phyloP scores from a whole-genome alignment of 1,284 basidiomycete species.

The Singerocomus inundabilis region DNA sequence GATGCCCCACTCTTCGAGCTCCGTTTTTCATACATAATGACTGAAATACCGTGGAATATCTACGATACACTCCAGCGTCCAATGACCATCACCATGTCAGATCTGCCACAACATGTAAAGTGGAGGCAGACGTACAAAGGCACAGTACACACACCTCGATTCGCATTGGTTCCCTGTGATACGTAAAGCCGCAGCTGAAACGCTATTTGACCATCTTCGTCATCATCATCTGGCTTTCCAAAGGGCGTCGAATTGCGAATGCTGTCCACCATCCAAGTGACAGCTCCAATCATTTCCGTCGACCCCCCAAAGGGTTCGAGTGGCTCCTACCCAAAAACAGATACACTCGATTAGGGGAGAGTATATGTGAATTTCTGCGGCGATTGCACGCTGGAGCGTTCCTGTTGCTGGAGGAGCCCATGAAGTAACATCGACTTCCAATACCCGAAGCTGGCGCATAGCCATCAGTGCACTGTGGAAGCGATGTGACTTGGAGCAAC shows the following conservation, averaged over 20 bases:
- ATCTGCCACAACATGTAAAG: conserved; percentile 20
- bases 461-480: conserved; percentile 29
- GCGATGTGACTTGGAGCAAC: conserved; percentile 24
- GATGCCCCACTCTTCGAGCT: conserved; percentile 22
- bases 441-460: conserved; percentile 27
- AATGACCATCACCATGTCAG: conserved; percentile 21
- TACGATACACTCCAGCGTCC: conserved; percentile 25
- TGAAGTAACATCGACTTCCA: conserved; percentile 30
- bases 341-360: conserved; percentile 29
- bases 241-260: conserved; percentile 28
- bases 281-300: conserved; percentile 37
- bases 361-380: conserved; percentile 34
- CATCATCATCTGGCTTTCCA: conserved; percentile 28
- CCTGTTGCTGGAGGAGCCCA: conserved; percentile 30
- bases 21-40: conserved; percentile 34
- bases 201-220: conserved; percentile 8
- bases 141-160: conserved; percentile 23
- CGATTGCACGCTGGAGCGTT: conserved; percentile 28
- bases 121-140: conserved; percentile 27
- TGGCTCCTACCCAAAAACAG: conserved; percentile 31
- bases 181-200: conserved; percentile 29
- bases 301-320: conserved; percentile 29
- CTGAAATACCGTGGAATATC: conserved; percentile 23
- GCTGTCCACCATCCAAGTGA: conserved; percentile 29
- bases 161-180: conserved; percentile 18